phyloP scores from a whole-genome alignment of 1,139 yeast genomes.

The Yamadazyma friedrichii region DNA sequence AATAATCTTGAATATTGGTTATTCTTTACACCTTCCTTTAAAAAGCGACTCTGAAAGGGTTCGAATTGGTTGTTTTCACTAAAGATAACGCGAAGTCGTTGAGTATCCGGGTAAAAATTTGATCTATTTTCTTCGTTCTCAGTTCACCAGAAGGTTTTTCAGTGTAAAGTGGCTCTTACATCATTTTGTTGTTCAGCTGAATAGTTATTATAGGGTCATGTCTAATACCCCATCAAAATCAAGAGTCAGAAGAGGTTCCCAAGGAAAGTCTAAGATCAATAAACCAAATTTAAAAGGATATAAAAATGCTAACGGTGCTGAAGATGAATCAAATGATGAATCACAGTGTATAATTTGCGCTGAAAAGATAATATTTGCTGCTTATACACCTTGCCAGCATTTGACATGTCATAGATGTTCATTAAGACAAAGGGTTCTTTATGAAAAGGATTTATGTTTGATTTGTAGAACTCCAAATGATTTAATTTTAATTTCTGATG shows the following conservation, averaged over 20 bases:
- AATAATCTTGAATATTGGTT: no score
- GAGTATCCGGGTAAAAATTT: constrained; percentile 1
- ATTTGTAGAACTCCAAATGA: constrained; percentile 77
- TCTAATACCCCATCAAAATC: background rate
- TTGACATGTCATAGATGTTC: constrained; percentile 81
- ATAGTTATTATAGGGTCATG: no score
- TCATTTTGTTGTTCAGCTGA: background rate
- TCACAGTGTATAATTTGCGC: constrained; percentile 82
- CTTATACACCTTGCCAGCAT: constrained; percentile 83
- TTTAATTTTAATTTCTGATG: constrained; percentile 55
- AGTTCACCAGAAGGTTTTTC: background rate
- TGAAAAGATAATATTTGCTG: constrained; percentile 57
- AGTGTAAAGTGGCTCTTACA: background rate
- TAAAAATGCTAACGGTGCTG: constrained; percentile 13
- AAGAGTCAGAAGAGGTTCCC: constrained; percentile 7
- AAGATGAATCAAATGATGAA: constrained; percentile 27
- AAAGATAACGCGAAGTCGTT: background rate
- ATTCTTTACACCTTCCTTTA: no score
- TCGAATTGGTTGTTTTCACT: no score
- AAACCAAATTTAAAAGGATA: constrained; percentile 6
- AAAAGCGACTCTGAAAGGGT: no score
- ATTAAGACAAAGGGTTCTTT: constrained; percentile 78
- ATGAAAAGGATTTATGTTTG: constrained; percentile 71
- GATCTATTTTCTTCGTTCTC: background rate
- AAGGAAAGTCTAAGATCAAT: background rate